Base-by-base conservation (phyloP, 805 yeast species). In the Jamesozyma piceae region DNA sequence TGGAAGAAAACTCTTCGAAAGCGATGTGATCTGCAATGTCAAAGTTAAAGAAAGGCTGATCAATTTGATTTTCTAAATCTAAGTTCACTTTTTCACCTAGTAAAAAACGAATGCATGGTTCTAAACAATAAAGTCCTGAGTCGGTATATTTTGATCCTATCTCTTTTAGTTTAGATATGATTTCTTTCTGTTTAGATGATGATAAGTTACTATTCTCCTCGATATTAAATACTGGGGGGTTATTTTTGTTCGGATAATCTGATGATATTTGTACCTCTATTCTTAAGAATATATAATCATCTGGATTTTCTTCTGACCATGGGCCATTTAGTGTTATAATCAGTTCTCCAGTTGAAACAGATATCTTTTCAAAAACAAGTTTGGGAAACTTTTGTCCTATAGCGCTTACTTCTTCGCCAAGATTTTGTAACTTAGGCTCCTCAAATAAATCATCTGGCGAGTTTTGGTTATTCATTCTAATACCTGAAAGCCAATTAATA, bases 401-500 rank as follows among this genome's bases (percentile, higher is more conserved):
- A 15, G 76, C 68, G 49, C 94, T 82, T 1, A 92, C 88, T 60
- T 90, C 98, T 60, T 89, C 96, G 5, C 95, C 96, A 21, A 90
- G 62, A 54, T 86, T 87, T 20, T 80, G 75, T 3, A 77, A 72
- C 10, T 57, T 49, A 5, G 53, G 45, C 17, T 63, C 67, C 19
- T 65, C 67, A 39, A 65, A 61, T 1, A 58, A 53, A 40, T 61
- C 56, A 35, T 63, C 65, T 27, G 70, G 62, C 0, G 70, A 66
- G 36, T 56, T 61, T 1, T 68, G 66, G 41, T 58, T 63, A 53
- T 63, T 57, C 59, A 90, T 76, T 44, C 88, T 71, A 6, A 90
- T 95, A 40, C 97, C 97, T 0, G 96, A 80, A 31, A 94, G 79
- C 97, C 97, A 90, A 49, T 82, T 80, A 47, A 90, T 65, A 55